Base-by-base conservation (phyloP, 2,329 filamentous ascomycete genomes). In the Calcarisporium arbuscula region DNA sequence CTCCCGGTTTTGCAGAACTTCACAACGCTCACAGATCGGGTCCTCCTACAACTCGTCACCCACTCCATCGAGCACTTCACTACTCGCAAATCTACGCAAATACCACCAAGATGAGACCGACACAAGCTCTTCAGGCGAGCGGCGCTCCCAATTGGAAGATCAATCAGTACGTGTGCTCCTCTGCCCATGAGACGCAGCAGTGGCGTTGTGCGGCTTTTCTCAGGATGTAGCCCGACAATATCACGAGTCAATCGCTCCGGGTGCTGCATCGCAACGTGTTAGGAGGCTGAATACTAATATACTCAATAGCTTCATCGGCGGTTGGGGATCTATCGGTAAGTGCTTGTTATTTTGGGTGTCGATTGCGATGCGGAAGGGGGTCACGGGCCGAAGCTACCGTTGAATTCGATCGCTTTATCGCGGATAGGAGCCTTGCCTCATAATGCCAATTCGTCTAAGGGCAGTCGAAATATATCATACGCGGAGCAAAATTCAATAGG, bases 261-360 rank as follows among this genome's bases (percentile, higher is more conserved):
- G n/a, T 21, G 15, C 15, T 15, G n/a, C 17, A 21, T 18, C 25
- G 26, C 32, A n/a, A 16, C 15, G 9, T 19, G 9, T 7, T 14
- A 19, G 21, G 11, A 17, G 19, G 7, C 7, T n/a, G n/a, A n/a
- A n/a, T n/a, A 41, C 57, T 60, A 44, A 61, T 41, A 28, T 15
- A 6, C 22, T 41, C 15, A 44, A 47, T 51, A 89, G 85, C 59
- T 88, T 70, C 62, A 65, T 89, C 40, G 85, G 85, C 50, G 64
- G 65, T 61, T 90, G 84, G 82, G 85, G 85, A 54, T 66, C 69
- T 53, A 66, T 89, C 47, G 84, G 83, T 87, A 76, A 68, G 78
- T 77, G 8, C 48, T 47, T 28, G 39, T 12, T 20, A 11, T 23
- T n/a, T n/a, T n/a, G n/a, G n/a, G n/a, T n/a, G n/a, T n/a, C n/a